These are phyloP conservation scores for Hymenotorrendiella dingleyae DNA, from an alignment of 2,329 filamentous ascomycete genomes.

Conservation along the genomic window DNA sequence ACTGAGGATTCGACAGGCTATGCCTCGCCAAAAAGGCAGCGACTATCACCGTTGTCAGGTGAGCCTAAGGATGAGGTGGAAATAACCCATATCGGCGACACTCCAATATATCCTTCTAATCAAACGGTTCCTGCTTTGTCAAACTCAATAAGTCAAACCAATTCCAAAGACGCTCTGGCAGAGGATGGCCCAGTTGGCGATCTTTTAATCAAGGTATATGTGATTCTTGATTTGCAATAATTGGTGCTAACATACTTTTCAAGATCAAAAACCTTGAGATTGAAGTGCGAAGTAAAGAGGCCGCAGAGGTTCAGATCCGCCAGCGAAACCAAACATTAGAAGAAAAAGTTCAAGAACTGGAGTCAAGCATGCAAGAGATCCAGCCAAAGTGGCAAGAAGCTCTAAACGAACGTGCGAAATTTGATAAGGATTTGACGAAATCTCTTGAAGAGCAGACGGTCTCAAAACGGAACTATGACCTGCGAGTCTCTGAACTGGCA, in stretches of 20 bases:
- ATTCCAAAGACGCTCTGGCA: too few species aligned
- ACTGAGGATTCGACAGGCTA: slow-evolving; percentile 8
- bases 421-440: slow-evolving; percentile 35
- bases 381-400: slow-evolving; percentile 44
- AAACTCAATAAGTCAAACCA: too few species aligned
- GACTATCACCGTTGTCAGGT: slow-evolving; percentile 13
- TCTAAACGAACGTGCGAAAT: slow-evolving; percentile 46
- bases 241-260: too few species aligned
- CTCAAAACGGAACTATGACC: slow-evolving; percentile 18
- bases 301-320: slow-evolving; percentile 34
- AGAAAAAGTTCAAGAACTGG: slow-evolving; percentile 40
- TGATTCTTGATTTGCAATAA: neutral
- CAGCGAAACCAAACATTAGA: slow-evolving; percentile 40
- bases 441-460: slow-evolving; percentile 8
- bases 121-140: too few species aligned
- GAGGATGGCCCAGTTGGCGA: too few species aligned
- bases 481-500: slow-evolving; percentile 12
- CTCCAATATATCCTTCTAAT: too few species aligned
- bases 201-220: neutral
- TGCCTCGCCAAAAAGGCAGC: slow-evolving; percentile 21
- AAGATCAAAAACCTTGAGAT: slow-evolving; percentile 35
- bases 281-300: slow-evolving; percentile 18
- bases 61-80: neutral
- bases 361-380: slow-evolving; percentile 38
- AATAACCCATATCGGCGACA: too few species aligned